Evolutionary conservation across 768 basidiomycete genomes (phyloP).

Genomic region (Suillus subluteus): DNA sequence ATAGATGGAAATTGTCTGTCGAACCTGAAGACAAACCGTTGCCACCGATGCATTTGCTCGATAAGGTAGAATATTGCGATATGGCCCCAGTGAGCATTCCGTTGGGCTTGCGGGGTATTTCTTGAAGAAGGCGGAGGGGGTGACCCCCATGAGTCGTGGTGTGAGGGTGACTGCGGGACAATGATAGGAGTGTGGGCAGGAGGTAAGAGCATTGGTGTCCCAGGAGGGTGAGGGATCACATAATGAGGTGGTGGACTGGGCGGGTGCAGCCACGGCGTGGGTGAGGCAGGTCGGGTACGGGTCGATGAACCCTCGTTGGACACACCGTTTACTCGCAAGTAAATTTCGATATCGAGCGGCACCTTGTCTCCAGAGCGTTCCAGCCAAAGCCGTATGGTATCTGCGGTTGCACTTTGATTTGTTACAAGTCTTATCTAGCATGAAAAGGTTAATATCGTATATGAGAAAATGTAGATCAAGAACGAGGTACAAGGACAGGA

Average conservation of each 20-base stretch:
- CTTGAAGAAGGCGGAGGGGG: slow-evolving; percentile 33
- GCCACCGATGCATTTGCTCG: slow-evolving; percentile 82
- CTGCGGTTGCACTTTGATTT: slow-evolving; percentile 68
- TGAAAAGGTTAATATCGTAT: slow-evolving; percentile 12
- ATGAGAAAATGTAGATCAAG: slow-evolving; percentile 3
- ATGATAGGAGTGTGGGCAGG: slow-evolving; percentile 48
- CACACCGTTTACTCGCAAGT: slow-evolving; percentile 54
- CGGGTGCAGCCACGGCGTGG: slow-evolving; percentile 35
- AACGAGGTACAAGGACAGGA: slow-evolving; percentile 2
- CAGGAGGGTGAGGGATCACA: slow-evolving; percentile 36
- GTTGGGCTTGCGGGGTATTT: slow-evolving; percentile 38
- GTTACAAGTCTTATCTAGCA: slow-evolving; percentile 74
- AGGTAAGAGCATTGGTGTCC: slow-evolving; percentile 34
- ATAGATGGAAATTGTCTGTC: slow-evolving; percentile 78
- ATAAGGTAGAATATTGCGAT: slow-evolving; percentile 80
- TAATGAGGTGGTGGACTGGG: slow-evolving; percentile 42
- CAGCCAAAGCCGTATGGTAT: slow-evolving; percentile 82
- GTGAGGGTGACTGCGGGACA: slow-evolving; percentile 47
- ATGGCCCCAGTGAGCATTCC: slow-evolving; percentile 76
- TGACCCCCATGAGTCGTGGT: slow-evolving; percentile 44
- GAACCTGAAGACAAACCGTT: slow-evolving; percentile 79
- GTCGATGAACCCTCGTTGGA: slow-evolving; percentile 25
- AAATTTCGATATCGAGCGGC: slow-evolving; percentile 82
- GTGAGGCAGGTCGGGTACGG: slow-evolving; percentile 32
- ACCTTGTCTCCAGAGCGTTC: slow-evolving; percentile 73